Percentiles rank a stretch among this genome's conserved stretches.
These are phyloP conservation scores for Phtheirospermum japonicum DNA, from an alignment of 257 asterid genomes.

Conservation along the genomic window DNA sequence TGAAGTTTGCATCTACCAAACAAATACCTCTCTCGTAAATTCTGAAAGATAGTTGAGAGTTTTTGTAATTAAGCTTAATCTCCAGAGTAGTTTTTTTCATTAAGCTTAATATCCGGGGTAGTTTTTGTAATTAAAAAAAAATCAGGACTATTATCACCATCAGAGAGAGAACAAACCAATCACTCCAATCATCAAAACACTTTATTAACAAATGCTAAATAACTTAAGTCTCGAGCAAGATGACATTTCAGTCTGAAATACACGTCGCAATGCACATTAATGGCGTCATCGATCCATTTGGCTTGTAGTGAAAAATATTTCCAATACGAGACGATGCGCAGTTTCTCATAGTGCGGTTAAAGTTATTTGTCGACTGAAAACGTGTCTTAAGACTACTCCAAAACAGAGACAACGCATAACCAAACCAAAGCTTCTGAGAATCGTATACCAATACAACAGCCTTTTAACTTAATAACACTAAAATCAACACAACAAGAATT, in stretches of 20 bases:
- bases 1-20: background rate
- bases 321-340: background rate
- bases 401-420: background rate
- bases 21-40: no score
- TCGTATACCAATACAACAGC: background rate
- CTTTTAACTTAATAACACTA: background rate
- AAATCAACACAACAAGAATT: background rate
- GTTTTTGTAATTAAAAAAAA: background rate
- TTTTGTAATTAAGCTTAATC: no score
- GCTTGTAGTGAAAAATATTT: background rate
- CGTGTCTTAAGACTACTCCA: no score
- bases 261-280: background rate
- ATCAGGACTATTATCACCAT: background rate
- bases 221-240: background rate
- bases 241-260: background rate
- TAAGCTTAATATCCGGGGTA: background rate
- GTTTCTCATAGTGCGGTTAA: no score
- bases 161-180: conserved; percentile 5
- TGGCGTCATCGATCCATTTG: background rate
- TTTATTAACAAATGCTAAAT: background rate
- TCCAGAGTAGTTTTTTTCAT: background rate
- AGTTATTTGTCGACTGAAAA: no score
- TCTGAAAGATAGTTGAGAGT: no score
- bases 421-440: conserved; percentile 5
- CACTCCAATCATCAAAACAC: background rate